Conservation (phyloP, 345 rosid species). For the Populus pruinosa region DNA sequence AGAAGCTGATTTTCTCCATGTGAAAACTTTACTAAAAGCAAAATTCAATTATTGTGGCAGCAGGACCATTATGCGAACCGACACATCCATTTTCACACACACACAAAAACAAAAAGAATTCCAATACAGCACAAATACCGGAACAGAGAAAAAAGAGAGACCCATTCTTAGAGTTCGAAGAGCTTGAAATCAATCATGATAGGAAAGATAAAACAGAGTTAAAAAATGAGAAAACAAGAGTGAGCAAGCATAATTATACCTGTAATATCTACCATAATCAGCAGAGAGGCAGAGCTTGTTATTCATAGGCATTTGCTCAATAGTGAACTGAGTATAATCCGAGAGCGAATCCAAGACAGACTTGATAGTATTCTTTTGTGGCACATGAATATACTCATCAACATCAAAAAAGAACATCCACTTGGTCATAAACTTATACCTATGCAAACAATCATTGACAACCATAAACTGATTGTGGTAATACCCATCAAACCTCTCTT, state of each 20-base stretch:
- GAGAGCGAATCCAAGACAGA: constrained; percentile 63
- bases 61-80: not conserved
- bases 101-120: not conserved
- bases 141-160: not conserved
- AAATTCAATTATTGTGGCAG: not conserved
- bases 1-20: not conserved
- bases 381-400: constrained; percentile 70
- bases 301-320: constrained; percentile 86
- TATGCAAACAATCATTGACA: constrained; percentile 83
- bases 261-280: constrained; percentile 60
- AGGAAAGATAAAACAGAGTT: not conserved
- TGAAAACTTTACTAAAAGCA: not conserved
- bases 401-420: constrained; percentile 96
- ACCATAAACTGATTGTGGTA: constrained; percentile 94
- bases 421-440: constrained; percentile 65
- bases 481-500: constrained; percentile 90
- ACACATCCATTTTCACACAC: not conserved
- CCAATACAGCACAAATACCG: not conserved
- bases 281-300: constrained; percentile 60
- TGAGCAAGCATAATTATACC: constrained; percentile 33
- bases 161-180: not conserved
- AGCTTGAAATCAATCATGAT: not conserved
- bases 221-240: not conserved
- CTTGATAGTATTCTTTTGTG: constrained; percentile 47
- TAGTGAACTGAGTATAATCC: constrained; percentile 60